phyloP scores from a whole-genome alignment of 176 grass and related monocot genomes.

The Carex cristatella region DNA sequence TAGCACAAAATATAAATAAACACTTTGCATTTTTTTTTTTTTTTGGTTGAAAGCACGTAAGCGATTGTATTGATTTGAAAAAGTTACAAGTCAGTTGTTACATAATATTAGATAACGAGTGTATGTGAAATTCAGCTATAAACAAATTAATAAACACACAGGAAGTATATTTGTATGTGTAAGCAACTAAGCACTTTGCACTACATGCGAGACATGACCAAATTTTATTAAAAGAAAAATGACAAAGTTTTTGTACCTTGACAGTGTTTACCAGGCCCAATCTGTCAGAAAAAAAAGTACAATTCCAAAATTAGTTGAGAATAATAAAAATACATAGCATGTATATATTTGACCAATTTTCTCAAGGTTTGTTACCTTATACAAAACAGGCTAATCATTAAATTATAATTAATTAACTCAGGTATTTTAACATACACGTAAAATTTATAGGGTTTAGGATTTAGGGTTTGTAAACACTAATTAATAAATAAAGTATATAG shows the following conservation, averaged over 20 bases:
- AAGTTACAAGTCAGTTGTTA: too few relatives aligned
- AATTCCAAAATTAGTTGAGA: not conserved
- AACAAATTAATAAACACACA: too few relatives aligned
- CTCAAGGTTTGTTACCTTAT: too few relatives aligned
- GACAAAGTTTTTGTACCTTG: slow-evolving; percentile 33
- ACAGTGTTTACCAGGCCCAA: slow-evolving; percentile 60
- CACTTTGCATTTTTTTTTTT: too few relatives aligned
- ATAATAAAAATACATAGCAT: not conserved
- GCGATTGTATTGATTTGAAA: too few relatives aligned
- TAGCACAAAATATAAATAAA: not conserved
- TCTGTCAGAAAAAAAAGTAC: slow-evolving; percentile 30
- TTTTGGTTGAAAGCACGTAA: too few relatives aligned
- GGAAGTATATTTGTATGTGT: too few relatives aligned
- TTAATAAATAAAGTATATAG: not conserved
- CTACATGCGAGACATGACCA: not conserved
- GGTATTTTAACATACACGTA: not conserved
- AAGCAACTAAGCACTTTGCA: not conserved
- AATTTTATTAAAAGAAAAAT: not conserved
- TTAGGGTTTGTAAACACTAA: not conserved
- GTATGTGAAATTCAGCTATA: too few relatives aligned
- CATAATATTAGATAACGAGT: too few relatives aligned
- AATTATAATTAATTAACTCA: not conserved
- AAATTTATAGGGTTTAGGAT: not conserved
- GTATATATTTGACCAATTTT: too few relatives aligned
- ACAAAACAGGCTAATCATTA: not conserved